Base-by-base conservation (phyloP, 2,329 filamentous ascomycete genomes). In the Trichoderma pleuroti region DNA sequence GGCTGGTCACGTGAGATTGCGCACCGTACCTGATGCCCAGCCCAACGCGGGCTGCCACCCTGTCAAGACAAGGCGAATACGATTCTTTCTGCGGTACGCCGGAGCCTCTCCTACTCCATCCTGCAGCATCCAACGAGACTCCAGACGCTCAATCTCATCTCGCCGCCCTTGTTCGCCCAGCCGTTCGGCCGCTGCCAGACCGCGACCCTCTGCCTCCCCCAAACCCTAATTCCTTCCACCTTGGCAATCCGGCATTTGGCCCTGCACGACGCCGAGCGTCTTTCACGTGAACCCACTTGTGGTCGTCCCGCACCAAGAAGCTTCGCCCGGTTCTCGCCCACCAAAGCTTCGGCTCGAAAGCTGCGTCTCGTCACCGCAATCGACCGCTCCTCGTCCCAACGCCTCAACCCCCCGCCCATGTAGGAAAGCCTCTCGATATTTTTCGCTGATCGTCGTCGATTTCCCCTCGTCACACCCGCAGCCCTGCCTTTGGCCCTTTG, bases 401-500 rank as follows among this genome's bases (percentile, higher is more conserved):
- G 39, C 64, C 34, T 36, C 65, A 18, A 34, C 59, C 18, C 74
- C 76, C 73, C 79, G 81, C 81, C 73, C 80, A 82, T 82, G 80
- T 81, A 81, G 80, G 73, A 77, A 75, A 70, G 71, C 73, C 74
- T 72, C 73, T 73, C 74, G 73, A 68, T 71, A 70, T 72, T 73
- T 70, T 72, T 74, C 74, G 75, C 74, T 72, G 73, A 75, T 77
- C 77, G 62, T 70, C 32, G 18, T 57, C 34, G 39, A 52, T 73
- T 76, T 39, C 75, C 74, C 71, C 71, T 73, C 72, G 73, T 74
- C 74, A 70, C 75, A 68, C 72, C 74, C 73, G 76, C 76, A 80
- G 78, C 78, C 74, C 79, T 80, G 76, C 79, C 79, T 76, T 76
- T 71, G 18, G 75, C 74, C 74, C 76, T 74, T 77, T 75, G 79